A percentile compares a stretch with the other conserved stretches of the same genome.
phyloP scores from a whole-genome alignment of 1,284 basidiomycete species.

The Flammula alnicola region DNA sequence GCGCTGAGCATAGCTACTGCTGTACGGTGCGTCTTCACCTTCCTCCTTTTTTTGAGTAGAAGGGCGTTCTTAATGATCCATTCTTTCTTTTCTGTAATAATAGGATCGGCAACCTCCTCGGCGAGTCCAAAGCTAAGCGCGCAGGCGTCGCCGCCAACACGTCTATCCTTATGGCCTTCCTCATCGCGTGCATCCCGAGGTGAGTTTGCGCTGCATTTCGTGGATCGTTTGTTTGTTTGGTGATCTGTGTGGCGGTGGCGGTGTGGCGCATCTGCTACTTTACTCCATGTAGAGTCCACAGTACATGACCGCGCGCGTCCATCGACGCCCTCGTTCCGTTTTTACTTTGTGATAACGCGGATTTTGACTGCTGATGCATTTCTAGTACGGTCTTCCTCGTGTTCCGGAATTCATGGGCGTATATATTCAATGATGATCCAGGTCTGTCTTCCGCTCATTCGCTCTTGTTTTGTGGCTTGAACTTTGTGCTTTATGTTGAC shows the following conservation, averaged over 20 bases:
- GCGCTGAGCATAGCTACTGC: constrained; percentile 82
- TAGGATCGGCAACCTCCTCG: no score
- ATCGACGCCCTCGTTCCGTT: no score
- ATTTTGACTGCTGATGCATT: background rate
- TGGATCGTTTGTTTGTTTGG: no score
- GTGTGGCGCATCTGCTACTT: no score
- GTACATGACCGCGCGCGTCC: no score
- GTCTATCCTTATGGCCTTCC: constrained; percentile 63
- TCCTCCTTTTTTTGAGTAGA: background rate
- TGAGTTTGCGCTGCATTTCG: constrained; percentile 31
- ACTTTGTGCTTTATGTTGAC: constrained; percentile 6
- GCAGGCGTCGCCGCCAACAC: constrained; percentile 69
- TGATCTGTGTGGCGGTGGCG: no score
- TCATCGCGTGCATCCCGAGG: constrained; percentile 67
- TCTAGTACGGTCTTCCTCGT: constrained; percentile 68
- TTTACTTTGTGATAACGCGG: no score
- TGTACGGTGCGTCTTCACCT: constrained; percentile 61
- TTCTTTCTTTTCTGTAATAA: constrained; percentile 50
- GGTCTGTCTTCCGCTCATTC: constrained; percentile 40
- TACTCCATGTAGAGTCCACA: background rate
- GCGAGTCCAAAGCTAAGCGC: constrained; percentile 69
- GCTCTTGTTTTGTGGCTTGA: constrained; percentile 1
- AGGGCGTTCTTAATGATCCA: no score
- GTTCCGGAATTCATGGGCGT: constrained; percentile 78
- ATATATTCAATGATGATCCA: constrained; percentile 85